These are phyloP conservation scores for Pichia sp. DNA, from an alignment of 1,139 yeast species.

Conservation along the genomic window DNA sequence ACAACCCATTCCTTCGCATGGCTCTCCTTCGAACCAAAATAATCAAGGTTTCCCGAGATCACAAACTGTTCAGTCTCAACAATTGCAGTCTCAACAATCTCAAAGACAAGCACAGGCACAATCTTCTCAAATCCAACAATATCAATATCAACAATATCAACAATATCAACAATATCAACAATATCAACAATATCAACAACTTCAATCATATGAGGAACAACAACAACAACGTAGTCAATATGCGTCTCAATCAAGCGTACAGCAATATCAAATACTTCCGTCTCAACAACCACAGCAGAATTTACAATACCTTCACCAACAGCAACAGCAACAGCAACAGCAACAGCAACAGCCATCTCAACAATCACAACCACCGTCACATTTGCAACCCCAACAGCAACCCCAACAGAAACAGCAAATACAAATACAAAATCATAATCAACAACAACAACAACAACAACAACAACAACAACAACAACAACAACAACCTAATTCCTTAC, in stretches of 20 bases:
- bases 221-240: not conserved
- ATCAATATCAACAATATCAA: too few species aligned
- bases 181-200: too few species aligned
- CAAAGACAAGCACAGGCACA: too few species aligned
- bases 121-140: too few species aligned
- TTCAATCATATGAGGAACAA: not conserved
- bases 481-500: too few species aligned
- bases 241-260: not conserved
- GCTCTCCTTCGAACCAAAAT: too few species aligned
- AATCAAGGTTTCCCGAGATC: too few species aligned
- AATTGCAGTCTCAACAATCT: too few species aligned
- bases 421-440: not conserved
- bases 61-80: too few species aligned
- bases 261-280: not conserved
- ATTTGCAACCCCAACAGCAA: slow-evolving; percentile 2
- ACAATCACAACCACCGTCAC: not conserved
- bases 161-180: too few species aligned
- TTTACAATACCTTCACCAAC: not conserved
- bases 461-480: not conserved
- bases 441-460: not conserved
- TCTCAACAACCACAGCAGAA: not conserved
- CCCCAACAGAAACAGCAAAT: not conserved
- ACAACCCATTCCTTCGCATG: too few species aligned
- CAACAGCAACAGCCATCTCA: not conserved
- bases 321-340: not conserved